Evolutionary conservation across 768 basidiomycete genomes (phyloP), one percentile per base, ranked within the genome.

Genomic region (Suillus ampliporus): DNA sequence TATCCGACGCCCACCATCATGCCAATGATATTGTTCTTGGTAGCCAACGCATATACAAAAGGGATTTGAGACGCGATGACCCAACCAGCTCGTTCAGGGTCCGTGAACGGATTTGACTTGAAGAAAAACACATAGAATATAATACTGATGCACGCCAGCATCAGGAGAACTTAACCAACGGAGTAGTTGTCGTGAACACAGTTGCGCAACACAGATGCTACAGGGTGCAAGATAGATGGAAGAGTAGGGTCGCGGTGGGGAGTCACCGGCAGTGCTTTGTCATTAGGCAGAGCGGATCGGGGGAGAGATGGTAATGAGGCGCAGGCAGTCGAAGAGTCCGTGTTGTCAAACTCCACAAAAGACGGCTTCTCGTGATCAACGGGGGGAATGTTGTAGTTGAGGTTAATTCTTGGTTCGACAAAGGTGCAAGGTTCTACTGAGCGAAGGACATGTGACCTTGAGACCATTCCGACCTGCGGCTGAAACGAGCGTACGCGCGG

Each of bases 381-480:
- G 1, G 69, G 71, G n/a, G 60, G 15, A 68, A 37, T 65, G 60
- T 41, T 60, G 54, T 21, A 31, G 3, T 31, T 58, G 3, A 61
- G 60, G 0, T 13, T 61, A 48, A 48, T 57, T 2, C n/a, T 57
- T 3, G 64, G 62, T 0, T 8, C 58, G 46, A 46, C 58, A 9
- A 51, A 6, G 19, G 2, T 35, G 17, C 19, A 40, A 34, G 63
- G 60, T 43, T 48, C 61, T 26, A 67, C 64, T 37, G 72, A 70
- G 53, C 77, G 78, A 43, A 89, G 74, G 57, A n/a, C n/a, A 88
- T 69, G 64, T 86, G 80, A 0, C 87, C 88, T 51, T 73, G 78
- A 35, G 71, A 70, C 88, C 87, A 88, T 63, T 87, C 86, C 35
- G 79, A 77, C 47, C 75, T 67, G 38, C 77, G 78, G 64, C 84